Base-by-base conservation (phyloP, 192 early-diverging fungal genomes). In the Gryganskiella cystojenkinii region DNA sequence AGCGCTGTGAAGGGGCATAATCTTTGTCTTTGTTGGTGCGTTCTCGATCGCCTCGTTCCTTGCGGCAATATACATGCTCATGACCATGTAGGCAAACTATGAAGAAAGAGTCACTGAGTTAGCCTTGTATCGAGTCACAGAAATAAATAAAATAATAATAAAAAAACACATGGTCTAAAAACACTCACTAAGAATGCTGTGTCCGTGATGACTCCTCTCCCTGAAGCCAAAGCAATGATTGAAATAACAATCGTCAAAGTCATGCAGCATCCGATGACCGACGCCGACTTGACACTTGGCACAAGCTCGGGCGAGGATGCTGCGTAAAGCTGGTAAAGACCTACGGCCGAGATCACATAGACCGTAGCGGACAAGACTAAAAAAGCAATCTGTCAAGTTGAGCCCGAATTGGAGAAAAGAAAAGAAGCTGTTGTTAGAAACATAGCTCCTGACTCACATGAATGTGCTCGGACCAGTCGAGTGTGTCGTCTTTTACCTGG, bases 61-160 rank as follows among this genome's bases (percentile, higher is more conserved):
- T n/a, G 73, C 73, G 24, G 73, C 73, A 34, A 76, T 76, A 15
- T 76, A 76, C 73, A 76, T 76, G 57, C 65, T 76, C 60, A 76
- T 67, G 22, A 76, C 73, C 64, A 76, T 76, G 22, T 76, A 76
- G 4, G 73, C 73, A 58, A 76, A 76, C 73, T 76, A 64, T 22
- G 17, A 9, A 34, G 22, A 14, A n/a, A n/a, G n/a, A n/a, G n/a
- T n/a, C n/a, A n/a, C n/a, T n/a, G n/a, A n/a, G n/a, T n/a, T n/a
- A n/a, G 10, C 14, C n/a, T 27, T 42, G 45, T 30, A n/a, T 8
- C 5, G 14, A 31, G 24, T 24, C 54, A 34, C 10, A 56, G 11
- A 56, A 31, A 4, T 13, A 28, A 30, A 6, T 10, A 7, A 42
- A 43, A 58, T 22, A 42, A 43, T n/a, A n/a, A n/a, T n/a, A n/a